phyloP scores from a whole-genome alignment of 2,329 filamentous ascomycete genomes.

The Penicillium vulpinum region DNA sequence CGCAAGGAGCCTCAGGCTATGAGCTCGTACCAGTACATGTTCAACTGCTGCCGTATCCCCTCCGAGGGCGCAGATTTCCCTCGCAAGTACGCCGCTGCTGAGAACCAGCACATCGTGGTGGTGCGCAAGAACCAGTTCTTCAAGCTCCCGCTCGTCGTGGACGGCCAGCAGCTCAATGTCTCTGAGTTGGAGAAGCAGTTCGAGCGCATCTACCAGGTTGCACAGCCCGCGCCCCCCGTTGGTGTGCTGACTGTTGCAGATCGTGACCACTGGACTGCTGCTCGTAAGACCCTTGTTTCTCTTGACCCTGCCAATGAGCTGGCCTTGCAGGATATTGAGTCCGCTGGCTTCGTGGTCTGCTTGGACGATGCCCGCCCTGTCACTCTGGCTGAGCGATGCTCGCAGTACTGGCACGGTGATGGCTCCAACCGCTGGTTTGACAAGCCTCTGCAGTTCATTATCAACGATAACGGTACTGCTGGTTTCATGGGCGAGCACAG shows the following conservation, averaged over 20 bases:
- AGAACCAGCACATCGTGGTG: slow-evolving; percentile 84
- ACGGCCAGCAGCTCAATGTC: slow-evolving; percentile 82
- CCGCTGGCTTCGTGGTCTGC: slow-evolving; percentile 86
- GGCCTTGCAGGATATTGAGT: slow-evolving; percentile 77
- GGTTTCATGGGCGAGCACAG: slow-evolving; percentile 99
- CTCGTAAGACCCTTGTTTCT: slow-evolving; percentile 71
- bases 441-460: slow-evolving; percentile 95
- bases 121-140: slow-evolving; percentile 97
- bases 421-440: slow-evolving; percentile 96
- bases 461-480: slow-evolving; percentile 96
- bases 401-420: slow-evolving; percentile 98
- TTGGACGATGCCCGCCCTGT: slow-evolving; percentile 88
- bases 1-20: slow-evolving; percentile 96
- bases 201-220: slow-evolving; percentile 75
- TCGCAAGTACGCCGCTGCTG: slow-evolving; percentile 71
- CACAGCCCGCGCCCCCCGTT: slow-evolving; percentile 69
- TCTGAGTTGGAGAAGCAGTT: slow-evolving; percentile 91
- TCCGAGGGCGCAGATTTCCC: slow-evolving; percentile 79
- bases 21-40: slow-evolving; percentile 99
- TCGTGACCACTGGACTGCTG: slow-evolving; percentile 88
- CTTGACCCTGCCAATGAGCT: slow-evolving; percentile 77
- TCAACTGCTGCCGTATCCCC: slow-evolving; percentile 86
- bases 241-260: slow-evolving; percentile 88
- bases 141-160: slow-evolving; percentile 80
- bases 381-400: slow-evolving; percentile 91